phyloP scores from a whole-genome alignment of 148 eudicot genomes.

The Drosera capensis region DNA sequence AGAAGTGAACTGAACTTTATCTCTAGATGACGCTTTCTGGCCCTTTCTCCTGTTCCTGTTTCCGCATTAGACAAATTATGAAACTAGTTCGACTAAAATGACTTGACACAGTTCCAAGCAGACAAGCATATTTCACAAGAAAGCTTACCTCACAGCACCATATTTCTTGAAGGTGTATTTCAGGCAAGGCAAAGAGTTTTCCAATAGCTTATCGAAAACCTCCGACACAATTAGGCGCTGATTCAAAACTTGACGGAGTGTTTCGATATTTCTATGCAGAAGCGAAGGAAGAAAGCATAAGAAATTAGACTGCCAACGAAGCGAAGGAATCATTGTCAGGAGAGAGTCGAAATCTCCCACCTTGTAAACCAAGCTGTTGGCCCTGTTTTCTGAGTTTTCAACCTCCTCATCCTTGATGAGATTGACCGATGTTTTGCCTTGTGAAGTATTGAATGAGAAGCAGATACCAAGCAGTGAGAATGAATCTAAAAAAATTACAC shows the following conservation, averaged over 20 bases:
- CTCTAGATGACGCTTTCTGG: slow-evolving; percentile 31
- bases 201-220: slow-evolving; percentile 79
- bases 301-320: slow-evolving; percentile 94
- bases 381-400: slow-evolving; percentile 54
- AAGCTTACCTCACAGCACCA: slow-evolving; percentile 53
- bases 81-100: neutral
- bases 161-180: slow-evolving; percentile 66
- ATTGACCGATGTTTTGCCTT: slow-evolving; percentile 69
- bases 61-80: neutral
- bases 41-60: slow-evolving; percentile 52
- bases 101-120: neutral
- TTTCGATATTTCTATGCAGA: slow-evolving; percentile 67
- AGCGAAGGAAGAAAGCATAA: slow-evolving; percentile 82
- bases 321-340: too few species aligned
- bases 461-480: slow-evolving; percentile 68
- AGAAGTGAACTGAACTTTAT: slow-evolving; percentile 32
- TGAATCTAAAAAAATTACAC: slow-evolving; percentile 33
- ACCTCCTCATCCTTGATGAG: slow-evolving; percentile 59
- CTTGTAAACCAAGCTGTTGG: slow-evolving; percentile 91
- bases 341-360: too few species aligned
- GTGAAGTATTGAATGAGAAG: slow-evolving; percentile 73
- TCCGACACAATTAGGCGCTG: slow-evolving; percentile 81
- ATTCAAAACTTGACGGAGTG: slow-evolving; percentile 78
- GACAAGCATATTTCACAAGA: neutral
- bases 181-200: slow-evolving; percentile 65